Conservation (phyloP, 371 early-diverging fungal genomes). For the Haplosporangium sp. region DNA sequence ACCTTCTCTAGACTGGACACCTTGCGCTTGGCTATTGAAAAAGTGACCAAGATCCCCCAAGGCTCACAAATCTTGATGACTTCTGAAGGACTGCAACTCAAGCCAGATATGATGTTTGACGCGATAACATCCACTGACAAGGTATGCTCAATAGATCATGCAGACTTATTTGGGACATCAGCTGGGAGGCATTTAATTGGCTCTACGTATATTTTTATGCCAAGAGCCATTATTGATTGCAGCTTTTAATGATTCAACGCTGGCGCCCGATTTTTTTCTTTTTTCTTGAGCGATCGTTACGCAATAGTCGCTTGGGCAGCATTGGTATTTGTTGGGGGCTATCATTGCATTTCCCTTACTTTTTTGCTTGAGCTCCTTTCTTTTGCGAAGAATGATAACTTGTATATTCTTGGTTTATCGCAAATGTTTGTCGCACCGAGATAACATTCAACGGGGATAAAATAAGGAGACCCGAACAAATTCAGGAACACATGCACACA, state of each 20-base stretch:
- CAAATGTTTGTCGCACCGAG: not conserved
- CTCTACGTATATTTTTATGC: not conserved
- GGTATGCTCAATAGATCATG: slow-evolving; percentile 48
- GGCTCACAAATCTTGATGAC: slow-evolving; percentile 73
- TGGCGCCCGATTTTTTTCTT: slow-evolving; percentile 1
- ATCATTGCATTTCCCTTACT: no score
- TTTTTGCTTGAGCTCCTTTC: not conserved
- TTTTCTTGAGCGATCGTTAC: not conserved
- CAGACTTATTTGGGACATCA: not conserved
- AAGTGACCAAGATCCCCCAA: slow-evolving; percentile 61
- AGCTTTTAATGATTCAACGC: not conserved
- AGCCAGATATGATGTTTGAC: slow-evolving; percentile 62
- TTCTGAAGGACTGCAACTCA: slow-evolving; percentile 67
- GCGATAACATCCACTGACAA: slow-evolving; percentile 63
- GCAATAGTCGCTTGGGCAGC: not conserved
- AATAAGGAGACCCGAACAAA: slow-evolving; percentile 9
- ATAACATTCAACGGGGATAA: not conserved
- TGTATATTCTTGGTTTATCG: not conserved
- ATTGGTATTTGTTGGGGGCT: not conserved
- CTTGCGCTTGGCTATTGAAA: slow-evolving; percentile 62
- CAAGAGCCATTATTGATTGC: not conserved
- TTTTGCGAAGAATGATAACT: not conserved
- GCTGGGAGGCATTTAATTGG: slow-evolving; percentile 3
- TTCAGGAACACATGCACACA: slow-evolving; percentile 16
- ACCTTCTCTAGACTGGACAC: slow-evolving; percentile 58